Evolutionary conservation across 169 alveolate species (phyloP), one percentile per base, ranked within the genome.

Genomic region (Amoebophrya sp.): DNA sequence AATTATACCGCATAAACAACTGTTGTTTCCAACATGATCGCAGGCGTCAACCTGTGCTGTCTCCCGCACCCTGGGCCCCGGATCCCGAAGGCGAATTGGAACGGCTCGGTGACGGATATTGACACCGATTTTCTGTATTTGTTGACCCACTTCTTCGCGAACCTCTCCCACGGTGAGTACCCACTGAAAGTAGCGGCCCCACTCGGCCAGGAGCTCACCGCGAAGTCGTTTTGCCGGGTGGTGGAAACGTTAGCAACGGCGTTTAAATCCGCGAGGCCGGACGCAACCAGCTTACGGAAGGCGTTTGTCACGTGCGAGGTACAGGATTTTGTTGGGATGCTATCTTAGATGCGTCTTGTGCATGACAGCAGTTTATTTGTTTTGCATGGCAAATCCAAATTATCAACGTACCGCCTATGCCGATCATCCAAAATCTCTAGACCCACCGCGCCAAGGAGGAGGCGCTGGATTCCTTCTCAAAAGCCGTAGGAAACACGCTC

Each of bases 41-140:
- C 83, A 66, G 83, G 83, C 35, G 83, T 66, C 7, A 66, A 66
- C 18, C 83, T 66, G 77, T 89, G 53, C 91, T 89, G 91, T n/a
- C 77, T 89, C 33, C 91, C 91, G 7, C 91, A 89, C 38, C 91
- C 91, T 25, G 91, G 91, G 7, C 77, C 55, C 25, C 38, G 10
- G 91, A 89, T 89, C 40, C 91, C 53, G 77, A 89, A 89, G 91
- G 33, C 53, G 40, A 66, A 66, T 3, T 89, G 91, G 91, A 40
- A 41, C 40, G 91, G 91, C 18, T 12, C 29, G 33, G 41, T 89
- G 0, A 39, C 91, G 0, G 91, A 89, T 23, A 89, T 89, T n/a
- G 91, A 89, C 40, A 35, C 77, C 32, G 91, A 89, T 89, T 89
- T 89, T 77, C 35, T 66, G 83, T 66, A 66, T 25, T 25, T 66